A percentile compares a stretch with the other conserved stretches of the same genome.
These are phyloP conservation scores for Barnettozyma sucrosica DNA, from an alignment of 805 yeast species.

Conservation along the genomic window DNA sequence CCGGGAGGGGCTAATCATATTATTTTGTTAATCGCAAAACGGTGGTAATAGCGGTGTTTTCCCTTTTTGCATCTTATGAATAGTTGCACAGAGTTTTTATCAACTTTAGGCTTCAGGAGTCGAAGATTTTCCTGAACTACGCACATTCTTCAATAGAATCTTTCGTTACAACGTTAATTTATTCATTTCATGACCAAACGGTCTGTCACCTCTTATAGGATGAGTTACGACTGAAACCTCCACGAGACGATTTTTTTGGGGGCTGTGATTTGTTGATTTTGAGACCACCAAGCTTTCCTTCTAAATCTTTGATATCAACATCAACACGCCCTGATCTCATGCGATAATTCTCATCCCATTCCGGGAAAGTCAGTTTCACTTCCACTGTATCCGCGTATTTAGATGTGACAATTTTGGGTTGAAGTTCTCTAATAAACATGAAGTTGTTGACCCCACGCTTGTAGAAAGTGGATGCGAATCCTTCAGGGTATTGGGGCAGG, in stretches of 20 bases:
- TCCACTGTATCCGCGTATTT: constrained; percentile 35
- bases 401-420: constrained; percentile 39
- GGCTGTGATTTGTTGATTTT: constrained; percentile 15
- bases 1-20: constrained; percentile 40
- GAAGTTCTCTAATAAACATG: constrained; percentile 46
- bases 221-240: constrained; percentile 1
- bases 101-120: too few species aligned
- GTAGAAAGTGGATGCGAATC: constrained; percentile 45
- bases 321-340: constrained; percentile 37
- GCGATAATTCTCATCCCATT: constrained; percentile 21
- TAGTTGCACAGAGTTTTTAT: too few species aligned
- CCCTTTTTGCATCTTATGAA: too few species aligned
- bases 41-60: too few species aligned
- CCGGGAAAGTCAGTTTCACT: constrained; percentile 36
- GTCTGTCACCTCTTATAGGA: not conserved
- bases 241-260: constrained; percentile 9
- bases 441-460: constrained; percentile 42
- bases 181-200: not conserved
- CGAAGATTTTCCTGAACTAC: too few species aligned
- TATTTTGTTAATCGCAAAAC: constrained; percentile 1
- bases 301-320: constrained; percentile 38
- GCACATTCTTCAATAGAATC: not conserved
- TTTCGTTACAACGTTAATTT: not conserved
- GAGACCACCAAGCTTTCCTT: constrained; percentile 30
- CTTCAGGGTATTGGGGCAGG: constrained; percentile 36